Base-by-base conservation (phyloP, 305 asterid species). In the Fraxinus greggii region DNA sequence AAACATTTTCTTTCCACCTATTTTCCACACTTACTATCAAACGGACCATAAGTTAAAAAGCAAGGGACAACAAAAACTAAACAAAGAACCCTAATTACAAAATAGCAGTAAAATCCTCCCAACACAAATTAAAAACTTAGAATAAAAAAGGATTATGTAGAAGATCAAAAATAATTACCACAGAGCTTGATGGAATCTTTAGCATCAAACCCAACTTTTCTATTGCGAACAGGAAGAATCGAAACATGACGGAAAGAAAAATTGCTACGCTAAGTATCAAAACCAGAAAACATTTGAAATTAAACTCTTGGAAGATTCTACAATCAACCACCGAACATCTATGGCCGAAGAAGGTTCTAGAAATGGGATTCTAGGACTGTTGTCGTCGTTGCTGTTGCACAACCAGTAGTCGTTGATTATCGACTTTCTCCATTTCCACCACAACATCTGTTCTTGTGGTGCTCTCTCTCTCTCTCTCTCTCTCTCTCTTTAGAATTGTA, bases 391-490 rank as follows among this genome's bases (percentile, higher is more conserved):
- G 88, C 81, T 76, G 86, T 72, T 81, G 87, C 79, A 69, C 82
- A 75, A 86, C 77, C 13, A 89, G 86, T 86, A 86, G 88, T 79
- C 73, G 86, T 10, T 77, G 85, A 28, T 85, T 81, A 29, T 79
- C 86, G 72, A 78, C 33, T 86, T 90, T 88, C 76, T 91, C 90
- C 91, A 90, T 90, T 61, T 45, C 83, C 86, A 80, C 75, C 87
- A 80, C 76, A 87, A 89, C 91, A 88, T 90, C 89, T 82, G 87
- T 65, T 28, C 87, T 6, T 51, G 12, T n/a, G 24, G 23, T 42
- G 63, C 70, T 56, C 5, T 3, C n/a, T 61, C 13, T 42, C 19
- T 17, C 78, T 36, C 78, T 81, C 82, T 38, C 72, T 38, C 45
- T 38, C 12, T 81, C 82, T 38, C 72, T 38, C 45, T 38, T 3